phyloP scores from a whole-genome alignment of 352 stramenopile species.

The Phytophthora boehmeriae region DNA sequence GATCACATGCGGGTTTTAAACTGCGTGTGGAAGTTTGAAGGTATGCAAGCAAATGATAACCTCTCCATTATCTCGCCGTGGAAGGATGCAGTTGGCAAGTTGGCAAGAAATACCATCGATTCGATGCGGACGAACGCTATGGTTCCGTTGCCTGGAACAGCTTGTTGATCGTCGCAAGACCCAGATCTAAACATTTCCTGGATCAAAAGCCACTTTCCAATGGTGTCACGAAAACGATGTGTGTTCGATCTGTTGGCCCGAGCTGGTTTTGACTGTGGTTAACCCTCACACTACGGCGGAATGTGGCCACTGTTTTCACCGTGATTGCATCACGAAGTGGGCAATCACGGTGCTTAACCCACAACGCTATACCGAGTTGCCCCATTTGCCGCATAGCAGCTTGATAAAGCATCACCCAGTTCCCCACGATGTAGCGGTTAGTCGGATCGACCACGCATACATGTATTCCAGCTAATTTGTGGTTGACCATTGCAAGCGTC shows the following conservation, averaged over 20 bases:
- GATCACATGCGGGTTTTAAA: conserved; percentile 38
- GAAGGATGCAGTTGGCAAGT: conserved; percentile 8
- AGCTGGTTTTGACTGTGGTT: neutral
- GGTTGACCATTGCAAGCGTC: too few species aligned
- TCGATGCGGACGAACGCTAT: conserved; percentile 18
- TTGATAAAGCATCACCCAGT: neutral
- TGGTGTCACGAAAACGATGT: neutral
- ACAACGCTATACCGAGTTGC: neutral
- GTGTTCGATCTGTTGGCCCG: conserved; percentile 10
- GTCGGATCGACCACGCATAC: too few species aligned
- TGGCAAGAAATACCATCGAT: conserved; percentile 18
- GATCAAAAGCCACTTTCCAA: neutral
- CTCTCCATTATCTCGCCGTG: conserved; percentile 28
- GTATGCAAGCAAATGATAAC: conserved; percentile 5
- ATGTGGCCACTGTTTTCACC: conserved; percentile 16
- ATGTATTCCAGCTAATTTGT: too few species aligned
- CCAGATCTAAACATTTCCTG: neutral
- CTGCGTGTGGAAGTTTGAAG: conserved; percentile 42
- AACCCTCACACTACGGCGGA: neutral
- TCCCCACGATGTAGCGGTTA: too few species aligned
- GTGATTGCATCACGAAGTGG: conserved; percentile 5
- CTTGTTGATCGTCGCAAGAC: too few species aligned
- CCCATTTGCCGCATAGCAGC: conserved; percentile 2
- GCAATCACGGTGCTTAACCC: neutral
- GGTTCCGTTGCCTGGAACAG: neutral